Conservation (phyloP, 2,329 filamentous ascomycete genomes). For the Allantophomopsis cytisporea region DNA sequence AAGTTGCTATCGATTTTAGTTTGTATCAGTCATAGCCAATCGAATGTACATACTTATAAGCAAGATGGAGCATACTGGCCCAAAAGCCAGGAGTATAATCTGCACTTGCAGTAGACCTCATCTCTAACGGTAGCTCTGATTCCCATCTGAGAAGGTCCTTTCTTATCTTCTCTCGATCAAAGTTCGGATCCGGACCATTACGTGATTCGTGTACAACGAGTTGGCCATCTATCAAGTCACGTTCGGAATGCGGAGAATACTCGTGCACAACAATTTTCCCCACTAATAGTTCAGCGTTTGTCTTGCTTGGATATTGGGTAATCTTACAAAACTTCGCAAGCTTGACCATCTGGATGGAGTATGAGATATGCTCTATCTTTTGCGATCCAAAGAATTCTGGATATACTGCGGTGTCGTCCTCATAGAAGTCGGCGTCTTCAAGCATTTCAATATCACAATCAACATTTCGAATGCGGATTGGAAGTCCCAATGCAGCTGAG, state of each 20-base stretch:
- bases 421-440: constrained; percentile 21
- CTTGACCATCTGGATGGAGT: constrained; percentile 23
- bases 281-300: constrained; percentile 8
- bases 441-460: constrained; percentile 31
- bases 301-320: neutral
- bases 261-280: constrained; percentile 24
- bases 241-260: constrained; percentile 11
- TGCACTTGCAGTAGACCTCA: constrained; percentile 18
- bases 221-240: neutral
- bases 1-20: constrained; percentile 20
- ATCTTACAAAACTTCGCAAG: constrained; percentile 21
- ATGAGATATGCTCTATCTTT: constrained; percentile 18
- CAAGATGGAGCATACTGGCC: constrained; percentile 25
- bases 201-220: constrained; percentile 1
- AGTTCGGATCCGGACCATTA: constrained; percentile 1
- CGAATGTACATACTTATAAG: constrained; percentile 23
- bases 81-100: constrained; percentile 19
- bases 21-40: neutral
- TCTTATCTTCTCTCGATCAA: constrained; percentile 8
- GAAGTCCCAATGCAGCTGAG: constrained; percentile 28
- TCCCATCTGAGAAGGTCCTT: constrained; percentile 25
- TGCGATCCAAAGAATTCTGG: constrained; percentile 17
- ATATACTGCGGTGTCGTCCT: constrained; percentile 15
- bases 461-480: constrained; percentile 31
- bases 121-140: constrained; percentile 21